Conservation (phyloP, 2,329 filamentous ascomycete species). For the Fonsecaea multimorphosa region DNA sequence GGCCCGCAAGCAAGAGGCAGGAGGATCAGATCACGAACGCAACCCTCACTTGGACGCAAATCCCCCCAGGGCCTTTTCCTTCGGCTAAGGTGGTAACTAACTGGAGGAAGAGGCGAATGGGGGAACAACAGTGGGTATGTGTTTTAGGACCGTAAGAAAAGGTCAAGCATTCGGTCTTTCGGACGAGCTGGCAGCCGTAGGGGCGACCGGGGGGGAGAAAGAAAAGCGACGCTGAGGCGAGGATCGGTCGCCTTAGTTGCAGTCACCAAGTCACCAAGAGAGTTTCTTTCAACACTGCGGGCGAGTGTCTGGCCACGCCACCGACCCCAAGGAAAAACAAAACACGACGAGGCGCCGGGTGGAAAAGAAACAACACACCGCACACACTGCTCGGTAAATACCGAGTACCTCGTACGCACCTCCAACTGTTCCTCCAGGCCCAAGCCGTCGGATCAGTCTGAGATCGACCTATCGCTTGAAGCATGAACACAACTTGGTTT, state of each 20-base stretch:
- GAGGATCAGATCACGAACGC: conserved; percentile 4
- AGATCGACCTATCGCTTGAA: conserved; percentile 3
- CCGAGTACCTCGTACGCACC: neutral
- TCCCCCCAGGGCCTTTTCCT: conserved; percentile 1
- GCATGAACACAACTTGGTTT: neutral
- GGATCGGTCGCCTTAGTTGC: neutral
- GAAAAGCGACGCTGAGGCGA: neutral
- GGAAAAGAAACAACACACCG: neutral
- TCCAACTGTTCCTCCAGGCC: neutral
- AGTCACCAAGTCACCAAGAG: neutral
- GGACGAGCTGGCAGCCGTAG: neutral
- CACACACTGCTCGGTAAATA: no score
- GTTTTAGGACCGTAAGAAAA: conserved; percentile 4
- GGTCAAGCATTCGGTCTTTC: conserved; percentile 1
- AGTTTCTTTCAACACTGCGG: neutral
- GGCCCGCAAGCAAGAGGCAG: neutral
- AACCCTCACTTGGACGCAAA: neutral
- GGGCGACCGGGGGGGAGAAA: neutral
- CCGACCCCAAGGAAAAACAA: neutral
- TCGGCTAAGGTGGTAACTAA: neutral
- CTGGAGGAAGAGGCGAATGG: neutral
- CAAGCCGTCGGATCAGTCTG: neutral
- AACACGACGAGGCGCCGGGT: neutral
- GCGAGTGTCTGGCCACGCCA: neutral
- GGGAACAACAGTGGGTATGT: neutral